Conservation (phyloP, 2,329 filamentous ascomycete species). For the Aureobasidium sp. region DNA sequence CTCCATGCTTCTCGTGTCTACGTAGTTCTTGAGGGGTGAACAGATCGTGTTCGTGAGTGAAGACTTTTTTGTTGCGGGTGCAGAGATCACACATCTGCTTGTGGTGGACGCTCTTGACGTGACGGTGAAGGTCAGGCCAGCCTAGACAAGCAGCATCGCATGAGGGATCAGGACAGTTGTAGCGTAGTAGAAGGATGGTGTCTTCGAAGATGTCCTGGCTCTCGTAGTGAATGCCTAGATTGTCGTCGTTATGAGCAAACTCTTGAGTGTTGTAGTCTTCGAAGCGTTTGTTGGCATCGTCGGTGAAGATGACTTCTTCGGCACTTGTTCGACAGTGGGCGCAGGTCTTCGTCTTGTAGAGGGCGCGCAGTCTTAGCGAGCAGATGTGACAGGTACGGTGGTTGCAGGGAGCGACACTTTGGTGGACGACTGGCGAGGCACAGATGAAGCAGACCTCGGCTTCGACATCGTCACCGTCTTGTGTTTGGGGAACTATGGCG, state of each 20-base stretch:
- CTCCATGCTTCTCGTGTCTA: conserved; percentile 82
- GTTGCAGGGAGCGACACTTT: conserved; percentile 87
- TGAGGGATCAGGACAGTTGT: conserved; percentile 82
- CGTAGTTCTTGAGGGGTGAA: conserved; percentile 76
- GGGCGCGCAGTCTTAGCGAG: conserved; percentile 76
- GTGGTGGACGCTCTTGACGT: conserved; percentile 74
- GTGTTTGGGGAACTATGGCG: background rate
- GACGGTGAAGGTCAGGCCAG: conserved; percentile 70
- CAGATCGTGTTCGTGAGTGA: conserved; percentile 94
- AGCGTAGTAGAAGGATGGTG: conserved; percentile 77
- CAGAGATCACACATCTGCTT: conserved; percentile 90
- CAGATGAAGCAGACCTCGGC: conserved; percentile 96
- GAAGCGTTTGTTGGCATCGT: conserved; percentile 72
- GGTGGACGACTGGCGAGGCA: conserved; percentile 80
- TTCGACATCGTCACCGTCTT: conserved; percentile 27
- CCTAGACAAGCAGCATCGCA: conserved; percentile 82
- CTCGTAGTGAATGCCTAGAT: conserved; percentile 86
- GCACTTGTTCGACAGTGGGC: conserved; percentile 84
- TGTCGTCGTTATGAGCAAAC: conserved; percentile 71
- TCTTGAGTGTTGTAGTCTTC: conserved; percentile 72
- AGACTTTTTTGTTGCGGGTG: conserved; percentile 92
- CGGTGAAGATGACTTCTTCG: conserved; percentile 84
- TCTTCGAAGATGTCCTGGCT: conserved; percentile 86
- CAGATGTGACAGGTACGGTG: conserved; percentile 97
- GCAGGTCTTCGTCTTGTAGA: conserved; percentile 95